Base-by-base conservation (phyloP, 2,329 filamentous ascomycete species). In the Aschersonia sp. region DNA sequence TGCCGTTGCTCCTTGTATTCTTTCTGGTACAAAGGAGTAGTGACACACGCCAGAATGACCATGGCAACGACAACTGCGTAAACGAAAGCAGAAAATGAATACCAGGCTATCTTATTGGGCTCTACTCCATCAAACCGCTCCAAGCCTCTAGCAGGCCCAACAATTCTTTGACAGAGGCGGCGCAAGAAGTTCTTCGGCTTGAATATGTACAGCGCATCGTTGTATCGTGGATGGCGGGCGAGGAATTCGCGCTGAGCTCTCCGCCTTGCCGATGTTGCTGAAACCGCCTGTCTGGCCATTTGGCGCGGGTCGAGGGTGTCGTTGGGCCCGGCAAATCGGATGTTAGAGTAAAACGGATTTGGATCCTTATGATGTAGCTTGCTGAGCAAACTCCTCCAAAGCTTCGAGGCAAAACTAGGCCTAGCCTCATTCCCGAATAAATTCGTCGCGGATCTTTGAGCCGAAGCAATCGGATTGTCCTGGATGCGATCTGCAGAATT, bases 21-120 rank as follows among this genome's bases (percentile, higher is more conserved):
- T 60, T 84, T 87, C 61, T 98, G 92, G 60, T 94, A 98, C 12
- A 98, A 70, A 0, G 92, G 92, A 1, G 92, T 98, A 1, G 89
- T 95, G 45, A 97, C 74, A 59, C 90, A 98, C 32, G 92, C 92
- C 46, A 98, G 75, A 43, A 95, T 66, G n/a, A 98, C 92, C 94
- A 98, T 98, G 45, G 87, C 86, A 41, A 97, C 86, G 52, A 98
- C 95, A 11, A 87, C 84, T 30, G 84, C 81, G 62, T 98, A 98
- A 48, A 97, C 86, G 56, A 98, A 84, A 4, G 87, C 87, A 1
- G 92, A 95, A 62, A 97, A 94, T 0, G 79, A 71, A 60, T 95
- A 95, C 89, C 92, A 98, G 7, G 92, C 74, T 5, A 85, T 78
- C 54, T 87, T 88, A 55, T 92, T 90, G 0, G 92, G 92, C 50